phyloP scores from a whole-genome alignment of 2,329 filamentous ascomycete species.

The Penicillium sp. region DNA sequence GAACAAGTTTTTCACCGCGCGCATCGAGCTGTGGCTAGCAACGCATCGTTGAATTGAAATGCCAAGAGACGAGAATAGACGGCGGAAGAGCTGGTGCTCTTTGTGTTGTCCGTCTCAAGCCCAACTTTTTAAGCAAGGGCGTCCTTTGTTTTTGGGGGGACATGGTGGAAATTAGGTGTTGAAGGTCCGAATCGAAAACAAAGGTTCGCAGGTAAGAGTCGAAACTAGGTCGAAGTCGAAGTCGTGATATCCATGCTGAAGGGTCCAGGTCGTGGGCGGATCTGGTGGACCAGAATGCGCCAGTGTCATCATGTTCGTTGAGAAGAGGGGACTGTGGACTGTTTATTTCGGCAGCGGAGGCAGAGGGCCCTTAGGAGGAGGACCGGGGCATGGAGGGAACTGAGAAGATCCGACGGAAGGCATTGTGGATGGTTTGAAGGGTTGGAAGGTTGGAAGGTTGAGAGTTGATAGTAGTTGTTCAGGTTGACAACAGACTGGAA shows the following conservation, averaged over 20 bases:
- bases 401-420: constrained; percentile 39
- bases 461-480: constrained; percentile 8
- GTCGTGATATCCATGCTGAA: constrained; percentile 38
- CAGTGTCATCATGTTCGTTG: constrained; percentile 37
- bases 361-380: constrained; percentile 42
- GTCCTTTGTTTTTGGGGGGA: not conserved
- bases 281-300: constrained; percentile 23
- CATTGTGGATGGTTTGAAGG: constrained; percentile 26
- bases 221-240: constrained; percentile 29
- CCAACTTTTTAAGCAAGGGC: not conserved
- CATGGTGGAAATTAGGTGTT: constrained; percentile 14
- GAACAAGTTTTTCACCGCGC: not conserved
- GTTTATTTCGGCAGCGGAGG: constrained; percentile 42
- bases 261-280: constrained; percentile 26
- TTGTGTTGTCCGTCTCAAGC: constrained; percentile 1
- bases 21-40: not conserved
- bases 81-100: not conserved
- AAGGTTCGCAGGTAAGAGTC: constrained; percentile 24
- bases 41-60: not conserved
- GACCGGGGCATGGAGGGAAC: constrained; percentile 42
- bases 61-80: constrained; percentile 3
- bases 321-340: constrained; percentile 15
- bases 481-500: not conserved
- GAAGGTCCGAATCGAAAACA: constrained; percentile 19
- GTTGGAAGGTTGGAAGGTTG: constrained; percentile 4